A percentile compares a stretch with the other conserved stretches of the same genome.
Conservation (phyloP, 768 basidiomycete species). For the Serendipita sp. region DNA sequence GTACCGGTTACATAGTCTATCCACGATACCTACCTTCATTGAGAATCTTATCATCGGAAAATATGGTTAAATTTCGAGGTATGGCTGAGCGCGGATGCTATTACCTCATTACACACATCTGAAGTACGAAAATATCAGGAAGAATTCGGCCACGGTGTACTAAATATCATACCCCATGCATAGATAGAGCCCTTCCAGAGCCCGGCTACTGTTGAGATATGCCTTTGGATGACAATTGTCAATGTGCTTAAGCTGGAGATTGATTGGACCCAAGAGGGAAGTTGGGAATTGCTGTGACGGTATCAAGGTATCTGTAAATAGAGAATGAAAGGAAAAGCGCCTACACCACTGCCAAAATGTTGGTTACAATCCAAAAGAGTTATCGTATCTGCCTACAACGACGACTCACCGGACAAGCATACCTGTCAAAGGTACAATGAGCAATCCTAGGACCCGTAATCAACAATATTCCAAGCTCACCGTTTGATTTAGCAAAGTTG, state of each 20-base stretch:
- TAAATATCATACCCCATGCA: background rate
- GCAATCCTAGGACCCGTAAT: no score
- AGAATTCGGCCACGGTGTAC: background rate
- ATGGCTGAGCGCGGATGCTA: no score
- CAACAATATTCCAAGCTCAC: background rate
- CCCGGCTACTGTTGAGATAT: conserved; percentile 6
- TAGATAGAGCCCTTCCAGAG: conserved; percentile 10
- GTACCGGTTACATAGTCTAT: background rate
- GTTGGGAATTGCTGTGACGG: background rate
- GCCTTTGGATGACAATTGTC: conserved; percentile 10
- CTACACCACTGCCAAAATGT: no score
- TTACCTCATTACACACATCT: background rate
- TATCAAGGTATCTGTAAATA: background rate
- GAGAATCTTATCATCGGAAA: background rate
- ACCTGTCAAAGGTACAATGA: background rate
- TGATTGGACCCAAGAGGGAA: conserved; percentile 9
- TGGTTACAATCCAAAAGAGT: no score
- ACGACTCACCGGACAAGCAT: background rate
- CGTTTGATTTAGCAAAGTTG: conserved; percentile 4
- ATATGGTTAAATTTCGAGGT: no score
- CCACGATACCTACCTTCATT: background rate
- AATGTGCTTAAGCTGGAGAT: conserved; percentile 8
- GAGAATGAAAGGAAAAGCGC: no score
- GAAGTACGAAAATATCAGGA: background rate
- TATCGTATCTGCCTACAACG: no score